These are phyloP conservation scores for Immersiporthe knoxdaviesiana DNA, from an alignment of 2,329 filamentous ascomycete species.

Conservation along the genomic window DNA sequence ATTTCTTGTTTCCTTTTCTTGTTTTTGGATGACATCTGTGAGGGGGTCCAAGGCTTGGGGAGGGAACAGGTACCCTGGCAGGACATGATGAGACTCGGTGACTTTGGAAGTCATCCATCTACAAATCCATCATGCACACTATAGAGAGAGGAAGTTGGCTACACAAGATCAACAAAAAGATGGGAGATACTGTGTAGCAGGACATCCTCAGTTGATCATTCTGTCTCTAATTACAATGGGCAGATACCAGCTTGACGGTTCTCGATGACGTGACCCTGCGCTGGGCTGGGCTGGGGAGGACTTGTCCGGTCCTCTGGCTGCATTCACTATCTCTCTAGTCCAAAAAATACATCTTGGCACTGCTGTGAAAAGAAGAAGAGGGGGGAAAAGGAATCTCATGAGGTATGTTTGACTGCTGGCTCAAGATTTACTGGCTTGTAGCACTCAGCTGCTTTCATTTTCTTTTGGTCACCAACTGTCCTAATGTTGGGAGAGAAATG, in stretches of 20 bases:
- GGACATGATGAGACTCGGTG: neutral
- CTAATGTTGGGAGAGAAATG: neutral
- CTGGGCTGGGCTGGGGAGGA: neutral
- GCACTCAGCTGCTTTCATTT: too few species aligned
- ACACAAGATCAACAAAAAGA: neutral
- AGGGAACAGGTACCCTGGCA: neutral
- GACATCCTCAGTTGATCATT: too few species aligned
- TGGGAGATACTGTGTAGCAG: neutral
- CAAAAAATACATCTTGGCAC: neutral
- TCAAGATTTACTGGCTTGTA: neutral
- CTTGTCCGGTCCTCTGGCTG: neutral
- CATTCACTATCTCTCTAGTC: neutral
- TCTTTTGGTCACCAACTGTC: neutral
- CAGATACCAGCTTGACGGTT: neutral
- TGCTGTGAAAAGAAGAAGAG: neutral
- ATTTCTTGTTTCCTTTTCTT: neutral
- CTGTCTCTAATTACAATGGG: too few species aligned
- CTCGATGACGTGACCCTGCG: constrained; percentile 12
- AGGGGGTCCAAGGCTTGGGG: too few species aligned
- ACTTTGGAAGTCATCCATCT: neutral
- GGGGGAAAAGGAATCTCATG: neutral
- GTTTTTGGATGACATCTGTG: neutral
- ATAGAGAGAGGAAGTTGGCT: neutral
- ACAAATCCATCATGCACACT: neutral
- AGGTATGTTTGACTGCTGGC: neutral